phyloP scores from a whole-genome alignment of 2,329 filamentous ascomycete genomes.

The Verticillium albo-atrum region DNA sequence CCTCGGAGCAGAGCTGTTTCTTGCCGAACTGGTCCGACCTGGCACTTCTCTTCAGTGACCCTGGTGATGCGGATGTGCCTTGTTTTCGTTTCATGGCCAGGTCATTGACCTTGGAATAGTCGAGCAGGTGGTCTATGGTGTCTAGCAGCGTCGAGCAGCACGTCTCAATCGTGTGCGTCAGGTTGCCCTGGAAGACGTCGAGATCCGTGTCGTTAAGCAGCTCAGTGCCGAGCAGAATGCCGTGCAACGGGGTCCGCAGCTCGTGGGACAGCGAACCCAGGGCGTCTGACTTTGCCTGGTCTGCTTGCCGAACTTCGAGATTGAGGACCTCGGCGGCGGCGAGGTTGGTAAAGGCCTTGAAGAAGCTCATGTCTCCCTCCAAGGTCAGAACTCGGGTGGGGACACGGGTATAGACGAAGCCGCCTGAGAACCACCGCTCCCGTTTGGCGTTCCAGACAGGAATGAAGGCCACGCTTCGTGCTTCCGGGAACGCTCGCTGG shows the following conservation, averaged over 20 bases:
- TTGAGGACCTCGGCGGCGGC: slow-evolving; percentile 52
- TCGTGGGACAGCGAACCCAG: slow-evolving; percentile 55
- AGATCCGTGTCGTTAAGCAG: slow-evolving; percentile 40
- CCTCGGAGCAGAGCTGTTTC: slow-evolving; percentile 23
- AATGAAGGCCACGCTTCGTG: slow-evolving; percentile 27
- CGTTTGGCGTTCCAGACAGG: slow-evolving; percentile 29
- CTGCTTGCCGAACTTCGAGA: slow-evolving; percentile 27
- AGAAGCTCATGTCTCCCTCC: slow-evolving; percentile 24
- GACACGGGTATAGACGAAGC: slow-evolving; percentile 32
- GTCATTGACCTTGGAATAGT: slow-evolving; percentile 46
- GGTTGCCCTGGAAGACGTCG: slow-evolving; percentile 33
- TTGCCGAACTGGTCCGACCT: slow-evolving; percentile 14
- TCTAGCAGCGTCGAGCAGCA: slow-evolving; percentile 44
- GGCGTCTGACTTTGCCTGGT: slow-evolving; percentile 47
- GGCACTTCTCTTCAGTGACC: slow-evolving; percentile 4
- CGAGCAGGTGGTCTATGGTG: slow-evolving; percentile 44
- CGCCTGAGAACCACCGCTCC: slow-evolving; percentile 32
- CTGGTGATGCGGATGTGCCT: not conserved
- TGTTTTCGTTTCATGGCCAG: slow-evolving; percentile 13
- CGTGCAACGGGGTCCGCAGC: slow-evolving; percentile 51
- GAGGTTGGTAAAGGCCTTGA: slow-evolving; percentile 43
- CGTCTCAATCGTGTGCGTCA: slow-evolving; percentile 41
- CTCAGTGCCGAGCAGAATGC: slow-evolving; percentile 48
- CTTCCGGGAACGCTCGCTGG: slow-evolving; percentile 30
- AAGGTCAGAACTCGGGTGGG: slow-evolving; percentile 19